These are phyloP conservation scores for Ormosia semicastrata DNA, from an alignment of 306 rosid species.

Conservation along the genomic window DNA sequence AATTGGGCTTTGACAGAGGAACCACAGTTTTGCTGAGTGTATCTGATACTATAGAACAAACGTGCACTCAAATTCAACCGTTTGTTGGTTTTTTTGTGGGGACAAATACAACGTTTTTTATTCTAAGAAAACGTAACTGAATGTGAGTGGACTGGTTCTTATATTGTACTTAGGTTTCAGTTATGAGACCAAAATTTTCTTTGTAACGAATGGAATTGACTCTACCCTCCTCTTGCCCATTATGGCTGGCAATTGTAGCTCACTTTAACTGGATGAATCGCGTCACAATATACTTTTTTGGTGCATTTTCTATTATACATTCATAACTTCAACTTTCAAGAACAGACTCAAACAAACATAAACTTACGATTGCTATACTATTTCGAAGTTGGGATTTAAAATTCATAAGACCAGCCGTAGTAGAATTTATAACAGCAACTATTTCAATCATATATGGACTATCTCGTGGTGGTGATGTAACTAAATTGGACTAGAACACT, in stretches of 20 bases:
- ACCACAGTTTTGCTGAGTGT: constrained; percentile 28
- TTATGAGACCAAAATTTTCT: neutral
- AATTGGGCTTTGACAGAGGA: constrained; percentile 35
- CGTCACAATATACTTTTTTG: neutral
- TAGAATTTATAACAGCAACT: too few relatives aligned
- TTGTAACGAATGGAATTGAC: neutral
- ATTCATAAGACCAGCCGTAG: too few relatives aligned
- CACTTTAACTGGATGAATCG: neutral
- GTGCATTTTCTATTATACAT: neutral
- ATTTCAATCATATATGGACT: too few relatives aligned
- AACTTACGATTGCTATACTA: too few relatives aligned
- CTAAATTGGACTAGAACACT: too few relatives aligned
- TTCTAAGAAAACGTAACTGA: neutral
- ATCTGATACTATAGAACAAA: constrained; percentile 9
- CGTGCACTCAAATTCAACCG: neutral
- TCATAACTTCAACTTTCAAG: neutral
- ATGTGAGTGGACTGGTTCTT: neutral
- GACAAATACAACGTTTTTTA: constrained; percentile 1
- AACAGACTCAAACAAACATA: too few relatives aligned
- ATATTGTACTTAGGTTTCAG: neutral
- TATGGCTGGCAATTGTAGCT: neutral
- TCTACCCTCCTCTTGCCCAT: neutral
- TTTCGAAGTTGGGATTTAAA: too few relatives aligned
- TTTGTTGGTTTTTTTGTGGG: neutral
- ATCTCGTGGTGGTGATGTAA: too few relatives aligned